Evolutionary conservation across 1,284 basidiomycete genomes (phyloP).

Genomic region (Omphalotus olearius): DNA sequence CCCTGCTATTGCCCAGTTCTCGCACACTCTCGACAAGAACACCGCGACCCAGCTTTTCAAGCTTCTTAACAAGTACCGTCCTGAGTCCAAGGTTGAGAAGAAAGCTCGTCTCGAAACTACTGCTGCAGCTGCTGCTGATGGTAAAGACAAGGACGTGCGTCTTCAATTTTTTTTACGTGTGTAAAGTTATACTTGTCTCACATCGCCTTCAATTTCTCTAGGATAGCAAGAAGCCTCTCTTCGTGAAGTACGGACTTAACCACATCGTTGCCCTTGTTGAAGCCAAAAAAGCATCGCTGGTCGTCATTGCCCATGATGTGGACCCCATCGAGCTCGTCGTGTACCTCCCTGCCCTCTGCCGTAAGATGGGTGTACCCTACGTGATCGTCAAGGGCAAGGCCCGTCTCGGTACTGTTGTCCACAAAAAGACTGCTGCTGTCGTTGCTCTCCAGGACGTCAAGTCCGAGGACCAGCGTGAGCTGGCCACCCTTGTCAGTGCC

Average conservation of each 20-base stretch:
- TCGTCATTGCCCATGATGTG: constrained; percentile 97
- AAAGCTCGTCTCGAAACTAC: constrained; percentile 84
- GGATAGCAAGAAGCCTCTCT: constrained; percentile 90
- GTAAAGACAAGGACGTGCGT: constrained; percentile 46
- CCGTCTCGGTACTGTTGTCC: constrained; percentile 49
- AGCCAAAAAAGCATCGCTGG: constrained; percentile 96
- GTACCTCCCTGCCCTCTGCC: constrained; percentile 98
- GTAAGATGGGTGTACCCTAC: constrained; percentile 99
- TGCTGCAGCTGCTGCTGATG: constrained; percentile 75
- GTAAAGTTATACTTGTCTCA: background rate
- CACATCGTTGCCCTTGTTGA: constrained; percentile 94
- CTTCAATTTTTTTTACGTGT: background rate
- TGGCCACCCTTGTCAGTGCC: constrained; percentile 72
- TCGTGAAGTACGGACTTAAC: constrained; percentile 97
- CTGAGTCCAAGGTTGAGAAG: constrained; percentile 97
- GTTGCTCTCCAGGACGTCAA: constrained; percentile 65
- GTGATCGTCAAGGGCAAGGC: constrained; percentile 99
- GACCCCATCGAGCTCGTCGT: constrained; percentile 98
- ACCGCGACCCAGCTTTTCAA: constrained; percentile 98
- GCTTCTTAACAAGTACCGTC: constrained; percentile 95
- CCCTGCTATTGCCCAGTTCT: constrained; percentile 97
- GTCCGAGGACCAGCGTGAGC: constrained; percentile 43
- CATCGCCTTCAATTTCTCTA: constrained; percentile 26
- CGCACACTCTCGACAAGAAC: constrained; percentile 99
- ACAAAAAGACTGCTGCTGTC: constrained; percentile 94